Base-by-base conservation (phyloP, 2,329 filamentous ascomycete genomes). In the Neophaeococcomyces mojaviensis region DNA sequence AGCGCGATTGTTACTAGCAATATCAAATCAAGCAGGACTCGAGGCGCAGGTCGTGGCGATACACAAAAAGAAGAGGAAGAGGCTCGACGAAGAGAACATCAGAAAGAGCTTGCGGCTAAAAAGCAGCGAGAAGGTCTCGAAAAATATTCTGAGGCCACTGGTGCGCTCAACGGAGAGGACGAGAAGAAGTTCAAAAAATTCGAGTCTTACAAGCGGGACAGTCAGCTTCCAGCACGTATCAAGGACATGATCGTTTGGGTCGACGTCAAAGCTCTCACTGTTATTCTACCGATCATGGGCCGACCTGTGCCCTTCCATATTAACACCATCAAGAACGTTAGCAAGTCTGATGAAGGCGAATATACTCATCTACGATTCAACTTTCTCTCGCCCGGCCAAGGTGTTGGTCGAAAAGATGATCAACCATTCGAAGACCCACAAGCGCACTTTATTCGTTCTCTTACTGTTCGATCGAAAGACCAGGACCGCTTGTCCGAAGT, bases 141-240 rank as follows among this genome's bases (percentile, higher is more conserved):
- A 15, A 79, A 88, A 52, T 98, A 94, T 62, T 81, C 87, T 34
- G 88, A 94, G 60, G 86, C 86, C 1, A 89, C 85, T 0, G 84
- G 82, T 48, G 87, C 84, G 48, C 76, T 90, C 53, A 92, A 95
- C 59, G 92, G 90, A 28, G 82, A 82, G n/a, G 84, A 92, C 55
- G 84, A 94, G 64, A 97, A 97, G 75, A 94, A 90, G 69, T 97
- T 98, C 74, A 97, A 97, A 72, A 86, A 88, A 46, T 98, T 97
- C 61, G 92, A 98, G 66, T 98, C 92, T 0, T 98, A 98, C 72
- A 98, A 97, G 73, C 81, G 90, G 50, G 92, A 97, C 64, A 95
- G 94, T 58, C 90, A 97, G 65, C 81, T 98, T 44, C 92, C 92
- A 1, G 62, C 77, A 12, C 83, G 81, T 60, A 81, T 94, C 55